phyloP scores from a whole-genome alignment of 1,284 basidiomycete genomes.

The Boletus smithii region DNA sequence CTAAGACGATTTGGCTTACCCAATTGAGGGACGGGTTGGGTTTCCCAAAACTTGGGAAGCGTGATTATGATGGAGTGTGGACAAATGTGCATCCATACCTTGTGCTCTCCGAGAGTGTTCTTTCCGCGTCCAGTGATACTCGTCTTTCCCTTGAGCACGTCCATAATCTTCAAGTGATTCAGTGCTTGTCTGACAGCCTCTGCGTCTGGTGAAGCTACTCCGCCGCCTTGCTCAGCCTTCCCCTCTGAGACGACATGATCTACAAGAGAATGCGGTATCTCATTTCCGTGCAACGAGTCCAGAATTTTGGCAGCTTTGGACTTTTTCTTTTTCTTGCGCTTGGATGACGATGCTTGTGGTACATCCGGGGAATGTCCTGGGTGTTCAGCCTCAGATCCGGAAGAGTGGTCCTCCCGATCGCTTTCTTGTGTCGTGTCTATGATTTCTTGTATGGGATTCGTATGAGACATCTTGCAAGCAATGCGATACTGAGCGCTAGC shows the following conservation, averaged over 20 bases:
- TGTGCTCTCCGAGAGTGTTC: conserved; percentile 83
- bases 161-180: conserved; percentile 70
- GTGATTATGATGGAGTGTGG: conserved; percentile 6
- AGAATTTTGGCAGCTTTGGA: conserved; percentile 59
- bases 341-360: conserved; percentile 43
- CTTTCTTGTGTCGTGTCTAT: conserved; percentile 38
- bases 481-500: not conserved
- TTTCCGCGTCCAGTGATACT: conserved; percentile 67
- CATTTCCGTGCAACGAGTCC: conserved; percentile 48
- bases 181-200: conserved; percentile 60
- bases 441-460: conserved; percentile 42
- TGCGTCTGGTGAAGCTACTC: conserved; percentile 48
- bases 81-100: conserved; percentile 48
- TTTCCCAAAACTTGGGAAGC: conserved; percentile 80
- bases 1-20: conserved; percentile 40
- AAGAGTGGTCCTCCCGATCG: conserved; percentile 32
- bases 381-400: conserved; percentile 37
- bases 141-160: conserved; percentile 67
- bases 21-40: conserved; percentile 90
- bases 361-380: conserved; percentile 25
- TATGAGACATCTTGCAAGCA: conserved; percentile 24
- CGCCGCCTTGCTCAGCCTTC: conserved; percentile 51
- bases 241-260: conserved; percentile 40
- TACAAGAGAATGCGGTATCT: conserved; percentile 56
- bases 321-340: conserved; percentile 77